Base-by-base conservation (phyloP, 208 protist genomes). In the Wallacemonas sp. region DNA sequence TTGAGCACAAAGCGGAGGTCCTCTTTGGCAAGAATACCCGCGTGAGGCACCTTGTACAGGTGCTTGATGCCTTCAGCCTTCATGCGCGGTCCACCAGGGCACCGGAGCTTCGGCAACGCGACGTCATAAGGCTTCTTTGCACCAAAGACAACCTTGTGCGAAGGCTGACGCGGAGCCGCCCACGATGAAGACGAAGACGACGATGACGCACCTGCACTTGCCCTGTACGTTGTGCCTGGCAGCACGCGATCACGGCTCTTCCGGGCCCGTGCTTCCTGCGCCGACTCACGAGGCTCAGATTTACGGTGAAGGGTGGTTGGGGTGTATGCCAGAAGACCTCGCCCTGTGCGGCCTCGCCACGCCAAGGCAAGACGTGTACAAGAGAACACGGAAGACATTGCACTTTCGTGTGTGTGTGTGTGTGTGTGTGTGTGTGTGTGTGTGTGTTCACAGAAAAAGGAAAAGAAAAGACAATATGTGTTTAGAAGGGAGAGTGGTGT, bases 1-100 rank as follows among this genome's bases (percentile, higher is more conserved):
- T 94, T 94, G 4, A 96, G 63, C 39, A 94, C 81, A 68, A 94
- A 94, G 41, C 91, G 86, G 11, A 94, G 81, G 62, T 90, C 88
- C 70, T 93, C 90, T 79, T 96, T 94, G 51, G 88, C 80, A 31
- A 96, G 73, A 46, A 76, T 90, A 21, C 88, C 88, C 28, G 86
- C 88, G 64, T 93, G 85, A 0, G 88, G 88, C 4, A 95, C 88
- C 66, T 93, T 93, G 69, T 84, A 95, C 24, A 95, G 77, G 2
- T 90, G 80, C 70, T 94, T 96, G 54, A 96, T 66, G 15, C 79
- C 88, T 54, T 87, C 80, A 22, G 88, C 72, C 61, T 84, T 89
- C 27, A 95, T 70, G 9, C 91, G 86, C 8, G 88, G 88, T 1
- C 91, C 91, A 27, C 91, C 91, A 1, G 90, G 90, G 54, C 90